Evolutionary conservation across 2,329 filamentous ascomycete species (phyloP).

Genomic region (Sporothrix pseudoabietina): DNA sequence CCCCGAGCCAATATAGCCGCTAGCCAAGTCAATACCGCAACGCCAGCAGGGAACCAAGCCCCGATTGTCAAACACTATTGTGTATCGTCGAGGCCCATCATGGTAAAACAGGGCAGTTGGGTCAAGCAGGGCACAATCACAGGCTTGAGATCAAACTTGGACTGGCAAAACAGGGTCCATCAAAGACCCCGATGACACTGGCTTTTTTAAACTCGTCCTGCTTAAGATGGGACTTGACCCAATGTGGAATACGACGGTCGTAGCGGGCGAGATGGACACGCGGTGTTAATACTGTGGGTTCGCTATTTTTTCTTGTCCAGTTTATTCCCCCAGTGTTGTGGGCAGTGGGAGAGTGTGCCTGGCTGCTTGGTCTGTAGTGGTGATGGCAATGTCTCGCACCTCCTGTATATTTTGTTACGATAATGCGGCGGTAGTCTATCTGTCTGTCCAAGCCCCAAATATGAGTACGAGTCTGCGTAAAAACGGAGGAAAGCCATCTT

Average conservation of each 20-base stretch:
- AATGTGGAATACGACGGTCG: not conserved
- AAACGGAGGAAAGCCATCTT: not conserved
- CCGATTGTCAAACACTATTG: not conserved
- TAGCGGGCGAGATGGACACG: not conserved
- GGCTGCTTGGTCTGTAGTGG: not conserved
- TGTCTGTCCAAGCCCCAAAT: not conserved
- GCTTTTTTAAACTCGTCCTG: not conserved
- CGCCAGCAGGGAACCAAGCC: not conserved
- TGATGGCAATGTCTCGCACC: not conserved
- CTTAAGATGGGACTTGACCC: not conserved
- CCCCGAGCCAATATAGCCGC: not conserved
- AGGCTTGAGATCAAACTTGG: not conserved
- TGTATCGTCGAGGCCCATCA: not conserved
- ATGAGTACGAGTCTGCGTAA: not conserved
- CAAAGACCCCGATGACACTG: not conserved
- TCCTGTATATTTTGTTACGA: not conserved
- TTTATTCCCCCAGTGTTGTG: not conserved
- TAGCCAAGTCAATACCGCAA: not conserved
- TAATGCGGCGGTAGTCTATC: slow-evolving; percentile 2
- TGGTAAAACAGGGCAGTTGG: not conserved
- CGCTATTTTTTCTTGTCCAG: not conserved
- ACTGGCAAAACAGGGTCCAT: not conserved
- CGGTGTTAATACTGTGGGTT: not conserved
- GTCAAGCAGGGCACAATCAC: not conserved
- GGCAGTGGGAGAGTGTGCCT: not conserved